Conservation (phyloP, 2,329 filamentous ascomycete genomes). For the Clonostachys solani region DNA sequence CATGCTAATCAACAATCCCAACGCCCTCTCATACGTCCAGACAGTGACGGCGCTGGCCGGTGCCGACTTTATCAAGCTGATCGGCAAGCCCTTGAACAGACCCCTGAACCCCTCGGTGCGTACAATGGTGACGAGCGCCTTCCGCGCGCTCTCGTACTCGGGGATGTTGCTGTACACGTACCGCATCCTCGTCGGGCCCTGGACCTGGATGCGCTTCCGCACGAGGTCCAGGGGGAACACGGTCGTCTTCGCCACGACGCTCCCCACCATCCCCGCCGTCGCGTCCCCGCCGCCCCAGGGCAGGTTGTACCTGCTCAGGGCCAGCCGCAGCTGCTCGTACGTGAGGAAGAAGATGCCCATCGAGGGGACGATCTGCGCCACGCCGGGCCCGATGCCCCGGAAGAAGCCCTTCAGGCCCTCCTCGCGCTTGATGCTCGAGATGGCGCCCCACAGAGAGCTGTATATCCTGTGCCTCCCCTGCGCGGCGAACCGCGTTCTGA, state of each 20-base stretch:
- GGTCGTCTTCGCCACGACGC: slow-evolving; percentile 77
- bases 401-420: slow-evolving; percentile 84
- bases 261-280: slow-evolving; percentile 74
- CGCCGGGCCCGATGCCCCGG: slow-evolving; percentile 74
- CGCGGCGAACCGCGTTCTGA: slow-evolving; percentile 94
- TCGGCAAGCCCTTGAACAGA: slow-evolving; percentile 81
- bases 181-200: slow-evolving; percentile 74
- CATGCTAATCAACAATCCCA: slow-evolving; percentile 51
- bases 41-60: slow-evolving; percentile 90
- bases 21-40: slow-evolving; percentile 84
- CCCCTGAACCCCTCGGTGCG: slow-evolving; percentile 71
- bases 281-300: slow-evolving; percentile 80
- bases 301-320: slow-evolving; percentile 48
- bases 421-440: slow-evolving; percentile 67
- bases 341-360: slow-evolving; percentile 95
- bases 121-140: slow-evolving; percentile 65
- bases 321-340: slow-evolving; percentile 73
- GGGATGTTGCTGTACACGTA: slow-evolving; percentile 90
- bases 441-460: slow-evolving; percentile 59
- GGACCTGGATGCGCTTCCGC: slow-evolving; percentile 89
- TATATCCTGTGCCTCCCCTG: slow-evolving; percentile 84
- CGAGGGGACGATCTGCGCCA: slow-evolving; percentile 87
- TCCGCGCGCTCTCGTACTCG: slow-evolving; percentile 65
- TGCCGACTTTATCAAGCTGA: slow-evolving; percentile 88
- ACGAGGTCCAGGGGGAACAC: slow-evolving; percentile 94